A percentile compares a stretch with the other conserved stretches of the same genome.
Evolutionary conservation across 192 early-diverging fungal species (phyloP).

Genomic region (Pilobolus umbonatus): DNA sequence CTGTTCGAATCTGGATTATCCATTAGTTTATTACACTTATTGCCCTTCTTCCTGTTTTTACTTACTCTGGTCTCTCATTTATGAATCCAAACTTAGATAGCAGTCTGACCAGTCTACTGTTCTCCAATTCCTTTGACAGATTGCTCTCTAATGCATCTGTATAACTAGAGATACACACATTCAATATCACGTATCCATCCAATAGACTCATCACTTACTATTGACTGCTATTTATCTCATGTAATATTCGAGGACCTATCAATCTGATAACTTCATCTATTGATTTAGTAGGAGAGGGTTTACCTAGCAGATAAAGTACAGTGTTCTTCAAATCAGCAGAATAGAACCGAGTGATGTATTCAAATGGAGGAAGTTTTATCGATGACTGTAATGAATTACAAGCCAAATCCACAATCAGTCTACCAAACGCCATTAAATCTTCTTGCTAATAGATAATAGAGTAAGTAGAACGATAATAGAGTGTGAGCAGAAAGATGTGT

Average conservation of each 20-base stretch:
- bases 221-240: conserved; percentile 74
- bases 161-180: conserved; percentile 25
- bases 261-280: conserved; percentile 77
- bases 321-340: conserved; percentile 82
- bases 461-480: neutral
- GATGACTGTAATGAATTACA: conserved; percentile 66
- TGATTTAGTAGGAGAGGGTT: conserved; percentile 65
- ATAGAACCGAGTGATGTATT: conserved; percentile 70
- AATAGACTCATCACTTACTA: conserved; percentile 29
- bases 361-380: conserved; percentile 71
- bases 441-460: conserved; percentile 64
- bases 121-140: conserved; percentile 80
- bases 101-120: conserved; percentile 83
- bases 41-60: neutral
- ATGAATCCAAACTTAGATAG: conserved; percentile 91
- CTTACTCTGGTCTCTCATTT: conserved; percentile 68
- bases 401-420: conserved; percentile 71
- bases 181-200: neutral
- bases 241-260: conserved; percentile 68
- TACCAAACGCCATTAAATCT: conserved; percentile 77
- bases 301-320: conserved; percentile 71
- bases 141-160: conserved; percentile 43
- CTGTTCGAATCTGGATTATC: conserved; percentile 61
- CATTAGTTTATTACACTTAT: neutral
- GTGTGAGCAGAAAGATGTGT: too few relatives aligned